Base-by-base conservation (phyloP, 805 yeast species). In the Saccharomycopsis olivae region DNA sequence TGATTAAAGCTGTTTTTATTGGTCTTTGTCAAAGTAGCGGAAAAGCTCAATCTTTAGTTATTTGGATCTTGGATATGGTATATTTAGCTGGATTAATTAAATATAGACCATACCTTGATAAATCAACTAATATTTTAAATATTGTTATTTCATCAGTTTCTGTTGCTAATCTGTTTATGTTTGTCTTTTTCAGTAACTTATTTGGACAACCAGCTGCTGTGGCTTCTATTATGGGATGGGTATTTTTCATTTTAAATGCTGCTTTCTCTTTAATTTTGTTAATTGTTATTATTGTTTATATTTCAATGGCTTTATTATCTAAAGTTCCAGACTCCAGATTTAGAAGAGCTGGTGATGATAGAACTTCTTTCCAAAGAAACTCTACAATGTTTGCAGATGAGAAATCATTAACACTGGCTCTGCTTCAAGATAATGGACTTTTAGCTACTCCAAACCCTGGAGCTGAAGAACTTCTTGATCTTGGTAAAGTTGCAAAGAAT, bases 291-390 rank as follows among this genome's bases (percentile, higher is more conserved):
- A 66, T 87, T 44, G 75, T 75, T 2, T 77, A 81, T 50, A 70
- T 78, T 41, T 56, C 61, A n/a, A 61, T 76, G 51, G 75, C 83
- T 6, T 46, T 82, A 1, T 66, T 78, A 49, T 77, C 88, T 25
- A 84, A 80, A 64, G 85, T 85, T 56, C 96, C 95, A 20, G 95
- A 85, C 59, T 76, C 87, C 9, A 73, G 92, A 58, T 82, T 82
- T 57, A 84, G 82, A 38, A 92, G 94, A 10, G 94, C 94, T 9
- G 78, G 68, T 52, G 96, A 88, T 60, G 96, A 88, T 58, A 77
- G 96, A 71, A 77, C 86, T 17, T 85, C 95, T 8, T 88, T 88
- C 75, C 92, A 81, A 54, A 68, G 61, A 45, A 51, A 51, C 41
- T 53, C 60, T 15, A 52, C 53, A 24, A 32, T 51, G 36, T 48